A percentile compares a stretch with the other conserved stretches of the same genome.
phyloP scores from a whole-genome alignment of 1,284 basidiomycete species.

The Pyrrhoderma noxium region DNA sequence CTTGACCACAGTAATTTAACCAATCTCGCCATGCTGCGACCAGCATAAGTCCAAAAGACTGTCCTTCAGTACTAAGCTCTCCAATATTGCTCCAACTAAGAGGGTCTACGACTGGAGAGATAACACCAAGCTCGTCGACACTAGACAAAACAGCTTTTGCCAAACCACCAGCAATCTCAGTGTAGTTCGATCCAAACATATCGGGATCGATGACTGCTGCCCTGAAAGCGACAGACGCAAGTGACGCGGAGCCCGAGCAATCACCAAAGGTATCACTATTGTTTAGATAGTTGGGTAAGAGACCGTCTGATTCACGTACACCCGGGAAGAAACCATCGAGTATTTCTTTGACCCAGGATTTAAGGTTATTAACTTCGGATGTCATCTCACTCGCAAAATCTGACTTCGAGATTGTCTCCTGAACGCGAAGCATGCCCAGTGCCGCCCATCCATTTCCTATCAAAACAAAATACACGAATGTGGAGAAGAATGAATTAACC shows the following conservation, averaged over 20 bases:
- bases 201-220: conserved; percentile 25
- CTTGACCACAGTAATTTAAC: not conserved
- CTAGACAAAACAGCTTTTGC: conserved; percentile 20
- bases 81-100: conserved; percentile 32
- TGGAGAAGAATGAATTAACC: not conserved
- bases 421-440: conserved; percentile 37
- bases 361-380: conserved; percentile 28
- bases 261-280: conserved; percentile 34
- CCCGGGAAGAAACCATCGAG: conserved; percentile 40
- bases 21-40: conserved; percentile 37
- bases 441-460: conserved; percentile 36
- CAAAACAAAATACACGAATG: no score
- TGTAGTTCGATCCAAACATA: conserved; percentile 23
- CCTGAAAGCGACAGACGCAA: conserved; percentile 38
- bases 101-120: conserved; percentile 42
- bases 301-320: conserved; percentile 26
- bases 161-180: conserved; percentile 21
- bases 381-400: conserved; percentile 27
- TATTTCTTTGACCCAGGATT: conserved; percentile 39
- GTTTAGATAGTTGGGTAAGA: conserved; percentile 29
- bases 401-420: conserved; percentile 39
- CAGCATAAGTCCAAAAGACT: conserved; percentile 42
- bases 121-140: conserved; percentile 28
- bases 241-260: conserved; percentile 34
- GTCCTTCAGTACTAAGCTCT: conserved; percentile 37